Evolutionary conservation across 805 yeast species (phyloP).

Genomic region (Kazachstania kunashirensis): DNA sequence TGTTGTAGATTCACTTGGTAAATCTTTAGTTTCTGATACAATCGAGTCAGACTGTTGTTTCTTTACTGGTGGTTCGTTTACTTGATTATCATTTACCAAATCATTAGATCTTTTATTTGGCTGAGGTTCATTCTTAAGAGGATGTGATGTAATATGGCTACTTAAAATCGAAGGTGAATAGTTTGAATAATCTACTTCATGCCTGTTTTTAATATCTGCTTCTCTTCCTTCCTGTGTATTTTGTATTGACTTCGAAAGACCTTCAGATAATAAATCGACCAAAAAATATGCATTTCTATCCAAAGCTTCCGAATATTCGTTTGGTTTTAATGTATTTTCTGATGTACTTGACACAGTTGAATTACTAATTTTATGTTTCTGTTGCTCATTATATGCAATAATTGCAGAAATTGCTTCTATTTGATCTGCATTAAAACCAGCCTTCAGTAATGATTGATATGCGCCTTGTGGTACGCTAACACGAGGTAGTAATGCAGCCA

Average conservation of each 20-base stretch:
- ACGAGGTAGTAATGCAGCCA: conserved; percentile 42
- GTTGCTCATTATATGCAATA: conserved; percentile 56
- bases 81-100: too few species aligned
- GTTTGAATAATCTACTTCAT: too few species aligned
- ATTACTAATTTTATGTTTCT: conserved; percentile 10
- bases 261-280: conserved; percentile 1
- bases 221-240: too few species aligned
- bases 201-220: too few species aligned
- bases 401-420: conserved; percentile 65
- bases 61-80: background rate
- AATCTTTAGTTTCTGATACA: too few species aligned
- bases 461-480: conserved; percentile 71
- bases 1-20: too few species aligned
- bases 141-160: too few species aligned
- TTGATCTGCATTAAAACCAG: conserved; percentile 59
- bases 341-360: too few species aligned
- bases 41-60: background rate
- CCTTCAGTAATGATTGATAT: conserved; percentile 47
- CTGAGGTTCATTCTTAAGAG: too few species aligned
- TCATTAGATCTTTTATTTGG: too few species aligned
- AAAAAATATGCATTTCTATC: conserved; percentile 2
- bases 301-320: background rate
- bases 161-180: too few species aligned
- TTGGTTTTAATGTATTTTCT: background rate
- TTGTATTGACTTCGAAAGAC: too few species aligned